Conservation (phyloP, 2,329 filamentous ascomycete genomes). For the Triangularia setosa region DNA sequence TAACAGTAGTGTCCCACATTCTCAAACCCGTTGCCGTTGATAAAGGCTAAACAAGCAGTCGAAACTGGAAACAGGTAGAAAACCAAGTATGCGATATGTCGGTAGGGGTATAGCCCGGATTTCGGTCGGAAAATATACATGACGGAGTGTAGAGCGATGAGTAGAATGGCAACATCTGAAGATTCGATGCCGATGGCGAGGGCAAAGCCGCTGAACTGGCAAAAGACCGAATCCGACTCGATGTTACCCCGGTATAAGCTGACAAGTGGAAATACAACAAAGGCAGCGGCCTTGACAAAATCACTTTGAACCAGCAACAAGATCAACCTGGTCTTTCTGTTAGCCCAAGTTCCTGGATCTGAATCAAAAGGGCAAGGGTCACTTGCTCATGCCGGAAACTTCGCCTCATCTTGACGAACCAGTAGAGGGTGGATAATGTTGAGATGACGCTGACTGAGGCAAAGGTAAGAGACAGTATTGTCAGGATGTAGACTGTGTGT, state of each 20-base stretch:
- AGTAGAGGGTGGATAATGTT: slow-evolving; percentile 58
- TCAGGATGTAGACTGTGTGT: slow-evolving; percentile 14
- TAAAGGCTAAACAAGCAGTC: slow-evolving; percentile 60
- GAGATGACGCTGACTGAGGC: slow-evolving; percentile 53
- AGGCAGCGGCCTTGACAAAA: slow-evolving; percentile 65
- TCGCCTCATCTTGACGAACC: slow-evolving; percentile 70
- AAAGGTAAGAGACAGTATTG: slow-evolving; percentile 38
- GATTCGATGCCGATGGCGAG: slow-evolving; percentile 64
- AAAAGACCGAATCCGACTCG: slow-evolving; percentile 51
- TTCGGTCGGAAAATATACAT: slow-evolving; percentile 64
- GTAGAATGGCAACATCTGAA: slow-evolving; percentile 66
- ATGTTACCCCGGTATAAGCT: slow-evolving; percentile 52
- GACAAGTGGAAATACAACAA: slow-evolving; percentile 60
- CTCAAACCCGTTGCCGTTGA: slow-evolving; percentile 54
- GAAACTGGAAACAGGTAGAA: slow-evolving; percentile 57
- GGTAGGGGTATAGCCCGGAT: slow-evolving; percentile 66
- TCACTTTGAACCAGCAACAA: slow-evolving; percentile 71
- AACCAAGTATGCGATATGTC: slow-evolving; percentile 53
- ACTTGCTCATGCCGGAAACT: slow-evolving; percentile 70
- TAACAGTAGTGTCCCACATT: slow-evolving; percentile 67
- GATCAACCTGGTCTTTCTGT: slow-evolving; percentile 53
- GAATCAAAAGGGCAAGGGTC: slow-evolving; percentile 1
- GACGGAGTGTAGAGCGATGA: slow-evolving; percentile 70
- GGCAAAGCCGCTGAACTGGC: slow-evolving; percentile 66
- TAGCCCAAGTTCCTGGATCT: slow-evolving; percentile 9